Evolutionary conservation across 169 alveolate species (phyloP), one percentile per base, ranked within the genome.

Genomic region (Cystoisospora suis): DNA sequence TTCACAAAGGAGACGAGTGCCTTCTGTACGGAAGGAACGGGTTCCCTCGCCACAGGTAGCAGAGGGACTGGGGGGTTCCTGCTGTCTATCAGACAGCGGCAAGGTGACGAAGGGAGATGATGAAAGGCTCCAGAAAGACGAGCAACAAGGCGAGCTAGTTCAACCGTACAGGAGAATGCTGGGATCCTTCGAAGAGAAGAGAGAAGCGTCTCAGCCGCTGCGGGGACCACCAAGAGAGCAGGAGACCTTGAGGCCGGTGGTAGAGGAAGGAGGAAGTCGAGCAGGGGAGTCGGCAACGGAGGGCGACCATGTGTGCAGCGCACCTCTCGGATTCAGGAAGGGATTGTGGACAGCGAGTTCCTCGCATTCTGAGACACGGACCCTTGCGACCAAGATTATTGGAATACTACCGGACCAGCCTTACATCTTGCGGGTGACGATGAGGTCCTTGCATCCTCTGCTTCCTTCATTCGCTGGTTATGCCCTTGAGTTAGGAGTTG

Each of bases 361-460:
- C 65, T 12, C 65, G 65, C 29, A 23, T 15, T 12, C 65, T 23
- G 65, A 53, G 12, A 23, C 65, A 23, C 56, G 20, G 29, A 12
- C 49, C 53, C 88, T 56, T 6, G 46, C 77, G 38, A 79, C 89
- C 23, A 47, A 77, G 56, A 61, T 79, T 34, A 59, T 88, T 0
- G 89, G 92, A 58, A 75, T 77, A 75, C 85, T 88, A 23, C 92
- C 92, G 32, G 92, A 89, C n/a, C 83, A 53, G 32, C 38, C 75
- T 59, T 77, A 46, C 58, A 85, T 45, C 49, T 7, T 88, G 0
- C 70, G 75, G 40, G 34, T 79, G 44, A n/a, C 77, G 23, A 75
- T 88, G 38, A 70, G 77, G 6, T 58, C 88, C 44, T 34, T 79
- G 42, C 92, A 88, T 23, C 92, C 92, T 32, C 40, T 56, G 29